A percentile compares a stretch with the other conserved stretches of the same genome.
Evolutionary conservation across 345 rosid species (phyloP).

Genomic region (Odontarrhena argentea): DNA sequence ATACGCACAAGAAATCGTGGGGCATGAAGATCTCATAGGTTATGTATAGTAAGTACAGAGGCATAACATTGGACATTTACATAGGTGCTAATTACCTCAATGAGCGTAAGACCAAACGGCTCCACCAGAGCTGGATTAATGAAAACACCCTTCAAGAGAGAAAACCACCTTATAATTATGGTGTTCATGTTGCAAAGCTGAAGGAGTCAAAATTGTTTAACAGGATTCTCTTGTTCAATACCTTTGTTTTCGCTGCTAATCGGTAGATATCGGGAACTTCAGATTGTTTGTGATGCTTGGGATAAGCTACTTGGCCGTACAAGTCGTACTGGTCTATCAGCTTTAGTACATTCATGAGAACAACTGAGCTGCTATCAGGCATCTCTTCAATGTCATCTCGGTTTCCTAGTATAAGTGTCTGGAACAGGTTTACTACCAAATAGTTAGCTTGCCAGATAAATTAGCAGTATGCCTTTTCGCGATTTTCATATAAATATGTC

Average conservation of each 20-base stretch:
- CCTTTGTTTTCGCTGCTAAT: slow-evolving; percentile 94
- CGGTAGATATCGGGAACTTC: slow-evolving; percentile 96
- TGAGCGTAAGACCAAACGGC: slow-evolving; percentile 95
- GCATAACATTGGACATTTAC: slow-evolving; percentile 25
- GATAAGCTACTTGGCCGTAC: slow-evolving; percentile 91
- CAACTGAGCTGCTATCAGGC: slow-evolving; percentile 77
- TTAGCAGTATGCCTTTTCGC: slow-evolving; percentile 5
- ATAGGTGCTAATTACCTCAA: slow-evolving; percentile 61
- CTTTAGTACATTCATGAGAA: slow-evolving; percentile 82
- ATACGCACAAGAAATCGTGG: slow-evolving; percentile 18
- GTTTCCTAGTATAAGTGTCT: slow-evolving; percentile 94
- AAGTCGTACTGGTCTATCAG: slow-evolving; percentile 93
- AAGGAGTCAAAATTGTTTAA: slow-evolving; percentile 4
- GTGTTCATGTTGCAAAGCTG: slow-evolving; percentile 38
- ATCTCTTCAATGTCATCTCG: slow-evolving; percentile 95
- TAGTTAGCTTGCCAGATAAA: slow-evolving; percentile 12
- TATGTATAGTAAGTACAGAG: slow-evolving; percentile 45
- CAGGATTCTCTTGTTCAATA: slow-evolving; percentile 40
- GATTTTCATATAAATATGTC: slow-evolving; percentile 3
- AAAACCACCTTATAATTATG: slow-evolving; percentile 13
- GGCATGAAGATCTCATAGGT: slow-evolving; percentile 28
- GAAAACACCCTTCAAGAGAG: slow-evolving; percentile 77
- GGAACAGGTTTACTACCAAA: slow-evolving; percentile 52
- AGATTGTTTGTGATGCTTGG: slow-evolving; percentile 93
- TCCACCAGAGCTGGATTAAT: slow-evolving; percentile 97